phyloP scores from a whole-genome alignment of 805 yeast species.

The Lachancea quebecensis region DNA sequence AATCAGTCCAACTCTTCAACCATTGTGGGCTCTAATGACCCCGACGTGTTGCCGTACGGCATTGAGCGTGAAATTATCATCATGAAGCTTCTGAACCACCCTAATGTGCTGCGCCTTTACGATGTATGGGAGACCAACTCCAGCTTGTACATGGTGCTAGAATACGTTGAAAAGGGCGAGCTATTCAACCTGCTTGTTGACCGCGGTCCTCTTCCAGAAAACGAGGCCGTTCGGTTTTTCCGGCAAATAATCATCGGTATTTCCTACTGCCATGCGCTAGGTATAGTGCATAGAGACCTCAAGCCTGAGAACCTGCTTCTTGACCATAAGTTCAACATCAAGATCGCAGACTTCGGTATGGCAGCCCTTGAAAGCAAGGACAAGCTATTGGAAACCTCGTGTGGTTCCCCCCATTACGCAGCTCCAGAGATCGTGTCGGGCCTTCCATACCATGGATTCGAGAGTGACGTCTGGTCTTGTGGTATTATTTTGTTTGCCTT shows the following conservation, averaged over 20 bases:
- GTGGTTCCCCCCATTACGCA: constrained; percentile 98
- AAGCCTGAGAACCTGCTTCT: constrained; percentile 75
- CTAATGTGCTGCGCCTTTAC: constrained; percentile 68
- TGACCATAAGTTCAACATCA: constrained; percentile 80
- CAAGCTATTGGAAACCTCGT: constrained; percentile 81
- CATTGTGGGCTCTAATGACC: constrained; percentile 40
- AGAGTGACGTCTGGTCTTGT: constrained; percentile 97
- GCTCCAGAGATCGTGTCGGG: constrained; percentile 98
- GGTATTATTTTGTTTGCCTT: constrained; percentile 92
- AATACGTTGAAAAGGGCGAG: constrained; percentile 97
- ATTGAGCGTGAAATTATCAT: constrained; percentile 80
- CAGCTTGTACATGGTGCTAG: constrained; percentile 78
- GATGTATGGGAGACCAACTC: constrained; percentile 87
- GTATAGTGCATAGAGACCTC: constrained; percentile 82
- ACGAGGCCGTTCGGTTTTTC: constrained; percentile 85
- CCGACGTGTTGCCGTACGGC: constrained; percentile 68
- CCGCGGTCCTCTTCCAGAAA: constrained; percentile 80
- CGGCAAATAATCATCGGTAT: constrained; percentile 80
- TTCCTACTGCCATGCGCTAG: constrained; percentile 75
- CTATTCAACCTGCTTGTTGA: constrained; percentile 86
- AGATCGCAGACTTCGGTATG: constrained; percentile 98
- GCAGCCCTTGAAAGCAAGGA: constrained; percentile 88
- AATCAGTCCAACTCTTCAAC: constrained; percentile 21
- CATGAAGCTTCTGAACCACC: constrained; percentile 74
- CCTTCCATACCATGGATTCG: constrained; percentile 90